These are phyloP conservation scores for Rhinocladiella mackenziei DNA, from an alignment of 2,329 filamentous ascomycete species.

Conservation along the genomic window DNA sequence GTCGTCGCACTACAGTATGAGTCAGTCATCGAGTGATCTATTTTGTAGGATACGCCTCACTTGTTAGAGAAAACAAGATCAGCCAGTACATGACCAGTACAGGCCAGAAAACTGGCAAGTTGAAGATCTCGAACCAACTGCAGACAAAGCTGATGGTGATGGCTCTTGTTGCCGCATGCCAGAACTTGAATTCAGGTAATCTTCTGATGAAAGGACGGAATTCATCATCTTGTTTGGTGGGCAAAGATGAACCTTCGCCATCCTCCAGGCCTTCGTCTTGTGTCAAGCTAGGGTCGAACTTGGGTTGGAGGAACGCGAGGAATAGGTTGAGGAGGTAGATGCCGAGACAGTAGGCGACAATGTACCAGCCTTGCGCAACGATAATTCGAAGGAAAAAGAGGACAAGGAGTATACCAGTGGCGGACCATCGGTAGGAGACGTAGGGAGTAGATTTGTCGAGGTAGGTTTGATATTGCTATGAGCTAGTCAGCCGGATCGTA, in stretches of 20 bases:
- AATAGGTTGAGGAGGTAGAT: conserved; percentile 99
- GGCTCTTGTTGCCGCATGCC: conserved; percentile 90
- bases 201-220: conserved; percentile 96
- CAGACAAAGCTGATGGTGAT: conserved; percentile 78
- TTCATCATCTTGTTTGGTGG: conserved; percentile 94
- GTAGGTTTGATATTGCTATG: conserved; percentile 85
- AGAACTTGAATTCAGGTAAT: conserved; percentile 99
- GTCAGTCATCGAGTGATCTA: conserved; percentile 10
- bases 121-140: conserved; percentile 91
- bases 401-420: conserved; percentile 70
- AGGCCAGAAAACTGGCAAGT: conserved; percentile 98
- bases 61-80: conserved; percentile 91
- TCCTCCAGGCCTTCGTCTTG: conserved; percentile 96
- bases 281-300: conserved; percentile 96
- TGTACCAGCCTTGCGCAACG: conserved; percentile 95
- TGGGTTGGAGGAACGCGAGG: conserved; percentile 95
- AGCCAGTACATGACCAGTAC: conserved; percentile 98
- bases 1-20: conserved; percentile 74
- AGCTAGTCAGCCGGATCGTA: conserved; percentile 6
- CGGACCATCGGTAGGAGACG: conserved; percentile 83
- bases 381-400: conserved; percentile 88
- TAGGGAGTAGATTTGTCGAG: conserved; percentile 91
- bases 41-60: conserved; percentile 52
- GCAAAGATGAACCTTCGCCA: conserved; percentile 69
- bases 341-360: conserved; percentile 94